These are phyloP conservation scores for Leishmania mexicana DNA, from an alignment of 208 protist species.

Conservation along the genomic window DNA sequence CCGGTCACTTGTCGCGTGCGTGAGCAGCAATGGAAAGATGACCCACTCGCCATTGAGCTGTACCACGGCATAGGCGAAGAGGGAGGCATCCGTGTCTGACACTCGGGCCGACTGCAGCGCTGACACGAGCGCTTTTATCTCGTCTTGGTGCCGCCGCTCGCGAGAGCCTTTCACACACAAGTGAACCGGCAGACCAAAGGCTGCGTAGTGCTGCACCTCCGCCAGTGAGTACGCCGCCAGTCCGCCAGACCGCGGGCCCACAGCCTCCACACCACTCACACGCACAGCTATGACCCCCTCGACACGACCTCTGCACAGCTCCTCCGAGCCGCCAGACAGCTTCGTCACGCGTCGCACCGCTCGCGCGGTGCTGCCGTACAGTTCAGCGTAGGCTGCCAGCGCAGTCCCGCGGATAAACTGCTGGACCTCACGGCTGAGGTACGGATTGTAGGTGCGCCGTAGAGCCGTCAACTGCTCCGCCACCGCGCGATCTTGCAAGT, in stretches of 20 bases:
- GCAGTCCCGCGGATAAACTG: slow-evolving; percentile 75
- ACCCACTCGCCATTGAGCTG: slow-evolving; percentile 47
- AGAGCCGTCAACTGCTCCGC: slow-evolving; percentile 61
- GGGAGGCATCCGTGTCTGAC: slow-evolving; percentile 31
- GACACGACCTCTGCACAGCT: slow-evolving; percentile 23
- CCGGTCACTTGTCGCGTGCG: slow-evolving; percentile 7
- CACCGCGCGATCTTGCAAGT: slow-evolving; percentile 41
- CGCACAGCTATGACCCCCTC: slow-evolving; percentile 36
- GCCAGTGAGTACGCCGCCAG: slow-evolving; percentile 41
- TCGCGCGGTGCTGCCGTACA: slow-evolving; percentile 57
- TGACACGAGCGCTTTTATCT: slow-evolving; percentile 20
- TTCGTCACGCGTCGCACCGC: slow-evolving; percentile 28
- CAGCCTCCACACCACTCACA: slow-evolving; percentile 37
- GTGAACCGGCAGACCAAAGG: slow-evolving; percentile 68
- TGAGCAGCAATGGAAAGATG: slow-evolving; percentile 66
- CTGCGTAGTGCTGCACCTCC: slow-evolving; percentile 60
- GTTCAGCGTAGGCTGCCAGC: slow-evolving; percentile 70
- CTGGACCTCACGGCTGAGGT: slow-evolving; percentile 60
- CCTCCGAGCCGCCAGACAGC: slow-evolving; percentile 18
- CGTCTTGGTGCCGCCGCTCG: slow-evolving; percentile 18
- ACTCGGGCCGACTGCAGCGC: slow-evolving; percentile 23
- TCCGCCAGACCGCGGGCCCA: slow-evolving; percentile 23
- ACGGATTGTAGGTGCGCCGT: slow-evolving; percentile 73
- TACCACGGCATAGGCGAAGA: slow-evolving; percentile 55
- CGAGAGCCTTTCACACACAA: slow-evolving; percentile 27